Evolutionary conservation across 768 basidiomycete genomes (phyloP).

Genomic region (Tulasnella sp.): DNA sequence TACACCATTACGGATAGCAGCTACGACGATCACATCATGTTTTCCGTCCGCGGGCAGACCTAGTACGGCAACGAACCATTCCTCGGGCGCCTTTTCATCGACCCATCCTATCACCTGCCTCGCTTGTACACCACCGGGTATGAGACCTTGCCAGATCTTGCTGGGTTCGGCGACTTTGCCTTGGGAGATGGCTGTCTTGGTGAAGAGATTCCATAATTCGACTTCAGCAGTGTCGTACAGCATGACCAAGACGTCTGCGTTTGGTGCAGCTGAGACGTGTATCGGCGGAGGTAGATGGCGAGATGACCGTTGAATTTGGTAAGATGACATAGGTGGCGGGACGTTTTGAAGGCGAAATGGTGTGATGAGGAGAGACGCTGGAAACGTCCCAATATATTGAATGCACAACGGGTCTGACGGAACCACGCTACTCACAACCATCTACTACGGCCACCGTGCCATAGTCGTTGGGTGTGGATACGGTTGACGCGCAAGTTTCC

Average conservation of each 20-base stretch:
- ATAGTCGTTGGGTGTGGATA: constrained; percentile 56
- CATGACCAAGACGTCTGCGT: constrained; percentile 47
- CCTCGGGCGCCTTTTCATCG: constrained; percentile 1
- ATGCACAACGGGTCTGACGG: not conserved
- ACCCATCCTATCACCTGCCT: constrained; percentile 17
- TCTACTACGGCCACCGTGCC: constrained; percentile 85
- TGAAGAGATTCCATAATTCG: constrained; percentile 61
- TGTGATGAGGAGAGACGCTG: constrained; percentile 71
- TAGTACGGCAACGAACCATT: constrained; percentile 18
- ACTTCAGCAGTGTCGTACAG: constrained; percentile 63
- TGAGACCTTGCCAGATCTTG: constrained; percentile 17
- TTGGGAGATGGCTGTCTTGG: constrained; percentile 34
- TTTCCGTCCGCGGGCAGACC: constrained; percentile 15
- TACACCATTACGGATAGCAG: not conserved
- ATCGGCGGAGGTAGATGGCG: constrained; percentile 36
- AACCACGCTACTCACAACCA: constrained; percentile 48
- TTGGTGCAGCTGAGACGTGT: constrained; percentile 52
- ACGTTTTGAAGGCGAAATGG: constrained; percentile 90
- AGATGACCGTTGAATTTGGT: constrained; percentile 30
- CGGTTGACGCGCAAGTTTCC: constrained; percentile 61
- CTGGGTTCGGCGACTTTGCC: constrained; percentile 27
- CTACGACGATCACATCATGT: constrained; percentile 16
- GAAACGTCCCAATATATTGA: too few species aligned
- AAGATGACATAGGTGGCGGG: constrained; percentile 95
- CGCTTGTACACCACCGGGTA: constrained; percentile 6